phyloP scores from a whole-genome alignment of 768 basidiomycete species.

The Mycena alexandri region DNA sequence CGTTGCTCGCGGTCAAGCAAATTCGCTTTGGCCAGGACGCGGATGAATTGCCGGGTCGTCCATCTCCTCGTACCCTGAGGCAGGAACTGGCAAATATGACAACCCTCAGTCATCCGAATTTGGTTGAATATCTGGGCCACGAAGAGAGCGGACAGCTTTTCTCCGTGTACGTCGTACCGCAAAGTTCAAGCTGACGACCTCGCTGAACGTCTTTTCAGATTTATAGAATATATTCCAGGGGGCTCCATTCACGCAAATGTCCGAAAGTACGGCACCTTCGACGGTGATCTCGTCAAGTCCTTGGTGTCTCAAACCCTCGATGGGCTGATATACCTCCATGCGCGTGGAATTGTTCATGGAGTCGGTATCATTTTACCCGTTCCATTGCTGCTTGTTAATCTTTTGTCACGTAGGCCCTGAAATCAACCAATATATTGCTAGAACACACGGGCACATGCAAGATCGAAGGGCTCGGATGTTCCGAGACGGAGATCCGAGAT shows the following conservation, averaged over 20 bases:
- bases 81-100: constrained; percentile 83
- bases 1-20: constrained; percentile 89
- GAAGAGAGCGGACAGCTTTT: constrained; percentile 72
- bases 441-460: constrained; percentile 81
- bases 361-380: constrained; percentile 48
- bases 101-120: constrained; percentile 81
- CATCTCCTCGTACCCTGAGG: constrained; percentile 69
- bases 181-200: neutral
- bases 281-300: constrained; percentile 76
- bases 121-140: constrained; percentile 83
- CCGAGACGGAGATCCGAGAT: constrained; percentile 55
- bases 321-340: constrained; percentile 81
- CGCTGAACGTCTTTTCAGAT: constrained; percentile 54
- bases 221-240: constrained; percentile 86
- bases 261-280: constrained; percentile 77
- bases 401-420: constrained; percentile 67
- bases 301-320: constrained; percentile 81
- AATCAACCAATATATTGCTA: constrained; percentile 85
- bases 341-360: constrained; percentile 77
- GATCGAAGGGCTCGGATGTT: constrained; percentile 62
- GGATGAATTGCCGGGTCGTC: constrained; percentile 14
- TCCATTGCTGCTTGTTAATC: constrained; percentile 3
- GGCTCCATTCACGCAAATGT: constrained; percentile 78
- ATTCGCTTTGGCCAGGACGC: constrained; percentile 7
- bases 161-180: constrained; percentile 64